Evolutionary conservation across 148 eudicot species (phyloP), one percentile per base, ranked within the genome.

Genomic region (Nyssa sinensis): DNA sequence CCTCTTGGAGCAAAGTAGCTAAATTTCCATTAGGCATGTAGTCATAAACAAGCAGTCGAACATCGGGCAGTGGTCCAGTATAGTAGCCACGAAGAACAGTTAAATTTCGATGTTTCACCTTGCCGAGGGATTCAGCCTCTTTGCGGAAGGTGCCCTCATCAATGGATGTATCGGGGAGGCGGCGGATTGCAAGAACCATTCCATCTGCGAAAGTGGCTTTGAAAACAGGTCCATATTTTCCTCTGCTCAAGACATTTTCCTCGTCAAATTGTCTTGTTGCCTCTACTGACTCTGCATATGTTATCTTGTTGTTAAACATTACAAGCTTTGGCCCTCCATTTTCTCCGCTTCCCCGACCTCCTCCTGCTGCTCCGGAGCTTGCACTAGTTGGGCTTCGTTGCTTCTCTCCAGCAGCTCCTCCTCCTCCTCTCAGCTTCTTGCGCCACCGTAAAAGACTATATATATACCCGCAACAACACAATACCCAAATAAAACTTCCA

Each of bases 21-120:
- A 92, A 81, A 77, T 89, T 92, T 14, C 97, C 97, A 62, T 92
- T 92, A 9, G 97, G 97, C 97, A 92, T 92, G 87, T 92, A 92
- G 67, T 92, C 97, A 60, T 84, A 88, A 27, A 85, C 88, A n/a
- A 92, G 79, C 5, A 92, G 87, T 21, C 92, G 73, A 5, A 82
- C 63, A 29, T 83, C 81, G 4, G 88, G 88, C 0, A 84, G 88
- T 17, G 90, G 77, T 0, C 92, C 97, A 0, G 92, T 87, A 55
- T 89, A 92, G 76, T 89, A 92, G 21, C 97, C 97, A 0, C 97
- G 88, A 8, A 92, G 77, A 62, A 92, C 97, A 2, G 94, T 92
- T 3, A 92, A 24, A 62, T 92, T 92, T 21, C 90, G 76, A 67
- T 92, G 94, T 75, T 85, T 89, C 29, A 89, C 87, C 51, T 83